Base-by-base conservation (phyloP, 192 early-diverging fungal species). In the Chytriomyces confervae region DNA sequence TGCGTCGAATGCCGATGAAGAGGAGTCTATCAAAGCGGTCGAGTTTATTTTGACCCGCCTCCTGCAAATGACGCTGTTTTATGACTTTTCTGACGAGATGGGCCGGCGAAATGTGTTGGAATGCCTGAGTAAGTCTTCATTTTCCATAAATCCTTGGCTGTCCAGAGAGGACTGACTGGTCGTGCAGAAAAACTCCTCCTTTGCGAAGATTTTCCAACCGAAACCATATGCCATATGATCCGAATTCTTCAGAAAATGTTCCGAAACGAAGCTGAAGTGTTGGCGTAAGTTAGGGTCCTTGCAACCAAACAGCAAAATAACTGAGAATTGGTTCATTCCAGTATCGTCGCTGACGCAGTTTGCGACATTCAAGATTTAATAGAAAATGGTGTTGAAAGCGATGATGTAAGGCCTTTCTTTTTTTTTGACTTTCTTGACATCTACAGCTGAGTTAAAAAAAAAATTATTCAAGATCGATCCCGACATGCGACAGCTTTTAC, bases 51-150 rank as follows among this genome's bases (percentile, higher is more conserved):
- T 93, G 11, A 84, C 79, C 4, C 92, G 93, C 80, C 84, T 97
- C 49, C 83, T 97, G 68, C 87, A 91, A 48, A 90, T 95, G 36
- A 93, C 92, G 20, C 89, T 87, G 68, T 82, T 88, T 50, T 85
- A 93, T 16, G 95, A 96, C 57, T 97, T 95, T 76, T 66, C 75
- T 7, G 96, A 97, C 81, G 96, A 97, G 87, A 87, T 93, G 68
- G 95, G 95, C 6, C 88, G 95, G 46, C 89, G 94, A 23, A 84
- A 90, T 79, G 92, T 97, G 86, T 89, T 92, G 79, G 88, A 85
- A 36, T 80, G 91, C 65, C 82, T 95, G 72, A 91, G 95, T 92
- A 61, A 61, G 72, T 27, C 87, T 80, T 85, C 36, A 36, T 36
- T 81, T 20, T 16, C 6, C 24, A 7, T 61, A 20, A 50, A 46